Percentiles rank a stretch among this genome's conserved stretches.
phyloP scores from a whole-genome alignment of 768 basidiomycete species.

The Tulasnella sp. region DNA sequence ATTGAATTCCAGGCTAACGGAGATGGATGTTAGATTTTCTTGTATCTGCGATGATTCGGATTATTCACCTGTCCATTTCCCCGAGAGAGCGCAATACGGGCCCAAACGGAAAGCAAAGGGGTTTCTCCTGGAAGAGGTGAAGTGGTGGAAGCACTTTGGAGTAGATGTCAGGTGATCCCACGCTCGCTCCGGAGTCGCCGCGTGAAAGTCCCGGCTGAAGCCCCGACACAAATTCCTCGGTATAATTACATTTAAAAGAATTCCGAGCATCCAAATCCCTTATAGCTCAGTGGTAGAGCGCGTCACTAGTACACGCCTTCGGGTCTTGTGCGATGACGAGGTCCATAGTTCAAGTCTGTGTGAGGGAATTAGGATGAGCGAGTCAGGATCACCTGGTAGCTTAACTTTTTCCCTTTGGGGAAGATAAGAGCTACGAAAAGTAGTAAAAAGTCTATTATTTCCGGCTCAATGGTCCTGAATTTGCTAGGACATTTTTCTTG shows the following conservation, averaged over 20 bases:
- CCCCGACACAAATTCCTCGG: background rate
- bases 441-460: no score
- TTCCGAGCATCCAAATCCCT: background rate
- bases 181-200: background rate
- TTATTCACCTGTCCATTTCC: background rate
- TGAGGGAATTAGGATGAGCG: background rate
- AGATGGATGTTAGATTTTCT: background rate
- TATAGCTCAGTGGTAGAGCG: slow-evolving; percentile 33
- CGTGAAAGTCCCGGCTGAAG: background rate
- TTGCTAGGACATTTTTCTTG: no score
- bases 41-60: background rate
- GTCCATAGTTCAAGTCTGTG: background rate
- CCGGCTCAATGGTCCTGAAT: no score
- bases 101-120: background rate
- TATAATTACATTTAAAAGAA: background rate
- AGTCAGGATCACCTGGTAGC: background rate
- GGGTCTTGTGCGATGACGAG: background rate
- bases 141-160: background rate
- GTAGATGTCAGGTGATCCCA: background rate
- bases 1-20: slow-evolving; percentile 58
- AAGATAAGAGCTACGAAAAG: no score
- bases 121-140: background rate
- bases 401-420: background rate
- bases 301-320: slow-evolving; percentile 26
- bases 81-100: background rate